Evolutionary conservation across 805 yeast species (phyloP).

Genomic region (Candida rishiriensis): DNA sequence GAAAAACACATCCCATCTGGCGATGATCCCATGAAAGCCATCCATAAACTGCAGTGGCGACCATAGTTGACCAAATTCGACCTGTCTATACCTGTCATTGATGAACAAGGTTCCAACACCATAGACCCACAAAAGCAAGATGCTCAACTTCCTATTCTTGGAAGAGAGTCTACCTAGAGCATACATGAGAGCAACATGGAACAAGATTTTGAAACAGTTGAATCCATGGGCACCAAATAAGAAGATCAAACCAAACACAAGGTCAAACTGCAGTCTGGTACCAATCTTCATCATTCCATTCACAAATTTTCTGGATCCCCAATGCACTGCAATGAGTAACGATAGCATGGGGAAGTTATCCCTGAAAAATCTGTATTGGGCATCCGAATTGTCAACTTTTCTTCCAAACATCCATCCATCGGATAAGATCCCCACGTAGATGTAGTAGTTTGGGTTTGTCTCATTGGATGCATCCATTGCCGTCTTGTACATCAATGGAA

Average conservation of each 20-base stretch:
- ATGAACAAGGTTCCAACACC: constrained; percentile 75
- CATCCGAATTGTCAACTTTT: constrained; percentile 88
- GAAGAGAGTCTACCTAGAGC: constrained; percentile 37
- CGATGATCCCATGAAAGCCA: constrained; percentile 68
- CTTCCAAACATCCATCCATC: constrained; percentile 90
- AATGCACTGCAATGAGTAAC: constrained; percentile 54
- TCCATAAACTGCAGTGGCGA: constrained; percentile 51
- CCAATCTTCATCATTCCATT: constrained; percentile 20
- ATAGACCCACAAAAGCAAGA: constrained; percentile 61
- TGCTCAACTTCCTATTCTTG: constrained; percentile 35
- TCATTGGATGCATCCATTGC: constrained; percentile 79
- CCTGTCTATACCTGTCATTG: constrained; percentile 62
- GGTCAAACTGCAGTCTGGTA: constrained; percentile 58
- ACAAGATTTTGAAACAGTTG: constrained; percentile 55
- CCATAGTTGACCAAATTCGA: constrained; percentile 42
- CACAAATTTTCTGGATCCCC: constrained; percentile 40
- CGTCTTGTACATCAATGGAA: constrained; percentile 78
- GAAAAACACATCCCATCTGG: constrained; percentile 94
- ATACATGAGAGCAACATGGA: constrained; percentile 55
- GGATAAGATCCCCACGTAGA: constrained; percentile 55
- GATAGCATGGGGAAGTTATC: constrained; percentile 65
- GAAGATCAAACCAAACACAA: constrained; percentile 64
- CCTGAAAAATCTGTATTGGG: constrained; percentile 83
- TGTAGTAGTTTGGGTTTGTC: constrained; percentile 66
- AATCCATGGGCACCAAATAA: constrained; percentile 76